Evolutionary conservation across 306 rosid genomes (phyloP), one percentile per base, ranked within the genome.

Genomic region (Amphicarpaea edgeworthii): DNA sequence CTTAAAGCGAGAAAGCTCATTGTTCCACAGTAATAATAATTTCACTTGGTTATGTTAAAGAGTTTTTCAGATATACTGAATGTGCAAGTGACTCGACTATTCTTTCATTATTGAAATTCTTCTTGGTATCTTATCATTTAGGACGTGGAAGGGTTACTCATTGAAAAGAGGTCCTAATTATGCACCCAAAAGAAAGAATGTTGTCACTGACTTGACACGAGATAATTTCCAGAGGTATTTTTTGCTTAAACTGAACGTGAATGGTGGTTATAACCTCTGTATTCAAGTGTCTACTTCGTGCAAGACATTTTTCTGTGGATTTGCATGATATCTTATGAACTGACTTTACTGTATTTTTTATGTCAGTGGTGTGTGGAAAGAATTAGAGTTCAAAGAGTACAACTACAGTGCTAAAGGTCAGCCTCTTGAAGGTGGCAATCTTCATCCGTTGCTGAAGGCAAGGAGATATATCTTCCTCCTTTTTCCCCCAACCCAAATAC

Each of bases 391-490:
- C 89, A 95, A 95, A 65, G 91, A 89, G 78, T 90, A 86, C 79
- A 92, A 95, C 80, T 95, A 86, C 85, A 84, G 46, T 1, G 97
- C 99, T 41, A 89, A 92, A 84, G 97, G 99, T 83, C 93, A 80
- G 80, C 92, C 97, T 75, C 76, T 82, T 68, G 97, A 90, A 63
- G 84, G 96, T 73, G 99, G 99, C 54, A 79, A 82, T 79, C 97
- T 95, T 82, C 99, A 95, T 89, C 99, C 99, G 6, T 79, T 92
- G 75, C 89, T 92, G 73, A 92, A 95, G 99, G 98, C 71, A 87
- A 87, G 91, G 15, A 82, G 7, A 76, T 70, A 12, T 60, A 23
- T 5, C 57, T 68, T n/a, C 66, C 40, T 41, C 43, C 47, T 64
- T 37, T 72, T 60, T 55, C 30, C 26, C 66, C 62, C 62, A 30